Evolutionary conservation across 1,284 basidiomycete genomes (phyloP).

Genomic region (Volvariella surrecta): DNA sequence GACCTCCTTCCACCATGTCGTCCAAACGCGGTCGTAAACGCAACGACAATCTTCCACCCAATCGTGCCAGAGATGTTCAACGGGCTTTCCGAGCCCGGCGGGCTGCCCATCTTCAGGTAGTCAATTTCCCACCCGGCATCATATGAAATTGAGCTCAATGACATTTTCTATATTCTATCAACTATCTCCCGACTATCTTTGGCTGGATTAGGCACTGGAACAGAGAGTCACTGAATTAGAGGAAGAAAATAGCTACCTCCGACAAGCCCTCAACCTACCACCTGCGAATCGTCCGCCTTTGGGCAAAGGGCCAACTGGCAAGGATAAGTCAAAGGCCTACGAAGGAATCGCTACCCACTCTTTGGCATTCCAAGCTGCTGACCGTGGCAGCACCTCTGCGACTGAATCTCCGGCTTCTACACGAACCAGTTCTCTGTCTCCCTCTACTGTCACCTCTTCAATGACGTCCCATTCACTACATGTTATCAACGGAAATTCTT

Average conservation of each 20-base stretch:
- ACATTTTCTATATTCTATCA: slow-evolving; percentile 17
- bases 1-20: slow-evolving; percentile 41
- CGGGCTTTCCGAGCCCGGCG: slow-evolving; percentile 86
- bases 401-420: slow-evolving; percentile 30
- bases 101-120: slow-evolving; percentile 80
- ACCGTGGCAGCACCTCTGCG: slow-evolving; percentile 34
- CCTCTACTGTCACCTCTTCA: slow-evolving; percentile 29
- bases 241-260: slow-evolving; percentile 74
- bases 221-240: slow-evolving; percentile 77
- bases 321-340: slow-evolving; percentile 58
- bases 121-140: slow-evolving; percentile 21
- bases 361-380: slow-evolving; percentile 27
- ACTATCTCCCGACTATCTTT: slow-evolving; percentile 21
- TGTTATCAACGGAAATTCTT: slow-evolving; percentile 40
- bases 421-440: slow-evolving; percentile 33
- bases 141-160: slow-evolving; percentile 18
- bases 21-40: slow-evolving; percentile 86
- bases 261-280: slow-evolving; percentile 69
- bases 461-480: slow-evolving; percentile 33
- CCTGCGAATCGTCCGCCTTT: slow-evolving; percentile 62
- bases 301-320: slow-evolving; percentile 77
- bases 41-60: slow-evolving; percentile 88
- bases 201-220: slow-evolving; percentile 60
- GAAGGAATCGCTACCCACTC: slow-evolving; percentile 18
- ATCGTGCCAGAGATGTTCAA: slow-evolving; percentile 88